A percentile compares a stretch with the other conserved stretches of the same genome.
Evolutionary conservation across 2,329 filamentous ascomycete genomes (phyloP).

Genomic region (Stachybotrys elegans): DNA sequence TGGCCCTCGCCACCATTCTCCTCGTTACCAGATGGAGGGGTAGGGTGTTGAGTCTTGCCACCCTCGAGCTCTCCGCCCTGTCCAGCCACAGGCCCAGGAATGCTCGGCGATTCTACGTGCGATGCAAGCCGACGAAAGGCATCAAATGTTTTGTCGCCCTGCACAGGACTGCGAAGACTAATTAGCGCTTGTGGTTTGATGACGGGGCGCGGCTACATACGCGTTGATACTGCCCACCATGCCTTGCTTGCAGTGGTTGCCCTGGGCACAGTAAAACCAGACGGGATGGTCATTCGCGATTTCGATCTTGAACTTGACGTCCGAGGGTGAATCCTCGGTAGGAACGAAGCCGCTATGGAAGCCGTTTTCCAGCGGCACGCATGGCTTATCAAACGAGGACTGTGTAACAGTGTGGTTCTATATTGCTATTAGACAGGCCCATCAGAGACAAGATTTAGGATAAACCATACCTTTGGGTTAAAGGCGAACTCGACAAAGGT

Average conservation of each 20-base stretch:
- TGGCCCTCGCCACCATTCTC: too few relatives aligned
- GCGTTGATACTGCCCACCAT: neutral
- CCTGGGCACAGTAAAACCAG: neutral
- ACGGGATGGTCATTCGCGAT: neutral
- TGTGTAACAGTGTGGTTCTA: neutral
- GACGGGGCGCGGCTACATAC: neutral
- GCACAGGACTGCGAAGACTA: too few relatives aligned
- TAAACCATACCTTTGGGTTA: neutral
- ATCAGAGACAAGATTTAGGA: neutral
- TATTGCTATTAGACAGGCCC: neutral
- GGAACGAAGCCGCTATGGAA: neutral
- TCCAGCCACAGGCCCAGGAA: neutral
- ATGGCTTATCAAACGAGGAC: neutral
- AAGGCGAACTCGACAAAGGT: neutral
- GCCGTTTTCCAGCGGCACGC: slow-evolving; percentile 1
- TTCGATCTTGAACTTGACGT: neutral
- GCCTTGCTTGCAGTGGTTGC: neutral
- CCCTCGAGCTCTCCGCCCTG: neutral
- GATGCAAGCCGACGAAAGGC: neutral
- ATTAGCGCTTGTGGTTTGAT: neutral
- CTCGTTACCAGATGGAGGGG: too few relatives aligned
- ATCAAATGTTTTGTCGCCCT: neutral
- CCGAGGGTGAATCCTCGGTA: neutral
- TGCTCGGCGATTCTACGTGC: neutral
- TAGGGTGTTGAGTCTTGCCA: too few relatives aligned